These are phyloP conservation scores for Cyphellophora attinorum DNA, from an alignment of 2,329 filamentous ascomycete genomes.

Conservation along the genomic window DNA sequence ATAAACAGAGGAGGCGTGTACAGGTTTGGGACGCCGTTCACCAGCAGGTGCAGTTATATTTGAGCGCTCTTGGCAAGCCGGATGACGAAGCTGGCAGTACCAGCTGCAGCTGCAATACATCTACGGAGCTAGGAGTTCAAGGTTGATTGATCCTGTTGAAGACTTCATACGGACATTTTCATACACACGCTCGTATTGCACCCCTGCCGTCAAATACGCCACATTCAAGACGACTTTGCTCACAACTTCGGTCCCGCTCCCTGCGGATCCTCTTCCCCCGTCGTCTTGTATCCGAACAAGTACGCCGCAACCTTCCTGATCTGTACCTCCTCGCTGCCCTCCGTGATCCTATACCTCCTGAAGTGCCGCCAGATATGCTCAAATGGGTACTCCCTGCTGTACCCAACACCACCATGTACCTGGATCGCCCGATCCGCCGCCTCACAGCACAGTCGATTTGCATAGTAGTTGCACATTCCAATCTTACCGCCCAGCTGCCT, in stretches of 20 bases:
- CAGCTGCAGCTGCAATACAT: too few species aligned
- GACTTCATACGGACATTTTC: too few species aligned
- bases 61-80: too few species aligned
- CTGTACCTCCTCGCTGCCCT: constrained; percentile 57
- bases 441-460: constrained; percentile 50
- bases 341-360: constrained; percentile 53
- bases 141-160: too few species aligned
- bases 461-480: constrained; percentile 58
- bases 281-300: constrained; percentile 39
- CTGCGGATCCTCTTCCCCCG: constrained; percentile 26
- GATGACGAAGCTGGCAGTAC: too few species aligned
- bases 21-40: too few species aligned
- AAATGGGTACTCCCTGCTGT: constrained; percentile 50
- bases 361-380: constrained; percentile 60
- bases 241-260: constrained; percentile 1
- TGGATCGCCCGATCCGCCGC: constrained; percentile 55
- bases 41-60: too few species aligned
- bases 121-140: too few species aligned
- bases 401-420: constrained; percentile 51
- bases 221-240: neutral
- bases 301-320: constrained; percentile 56
- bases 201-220: too few species aligned
- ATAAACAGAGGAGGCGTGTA: too few species aligned
- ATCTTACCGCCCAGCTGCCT: constrained; percentile 51
- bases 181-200: too few species aligned